Evolutionary conservation across 202 grass and related monocot genomes (phyloP).

Genomic region (Digitaria exilis): DNA sequence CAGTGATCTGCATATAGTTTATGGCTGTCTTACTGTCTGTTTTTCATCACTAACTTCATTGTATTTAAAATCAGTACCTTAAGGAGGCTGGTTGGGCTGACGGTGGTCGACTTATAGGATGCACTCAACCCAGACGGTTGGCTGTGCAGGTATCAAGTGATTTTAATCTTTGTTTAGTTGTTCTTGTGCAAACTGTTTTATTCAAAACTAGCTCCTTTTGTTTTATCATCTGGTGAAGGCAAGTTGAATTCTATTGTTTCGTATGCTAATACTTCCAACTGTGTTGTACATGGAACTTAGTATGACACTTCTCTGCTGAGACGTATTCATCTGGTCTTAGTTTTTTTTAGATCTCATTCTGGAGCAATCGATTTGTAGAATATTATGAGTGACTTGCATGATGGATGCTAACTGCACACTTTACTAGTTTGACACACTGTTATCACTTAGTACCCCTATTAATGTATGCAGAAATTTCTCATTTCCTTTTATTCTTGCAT

Average conservation of each 20-base stretch:
- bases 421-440: neutral
- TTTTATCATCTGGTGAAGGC: neutral
- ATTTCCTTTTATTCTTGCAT: constrained; percentile 22
- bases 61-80: constrained; percentile 64
- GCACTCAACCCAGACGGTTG: constrained; percentile 93
- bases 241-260: neutral
- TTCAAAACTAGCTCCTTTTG: neutral
- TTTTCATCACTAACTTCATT: constrained; percentile 27
- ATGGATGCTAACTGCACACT: constrained; percentile 1
- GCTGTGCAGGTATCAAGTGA: constrained; percentile 79
- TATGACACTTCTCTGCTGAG: constrained; percentile 1
- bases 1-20: neutral
- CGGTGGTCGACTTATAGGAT: constrained; percentile 89
- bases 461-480: neutral
- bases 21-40: neutral
- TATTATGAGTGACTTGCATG: constrained; percentile 17
- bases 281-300: neutral
- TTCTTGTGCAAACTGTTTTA: constrained; percentile 23
- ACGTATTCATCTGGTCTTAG: neutral
- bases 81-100: constrained; percentile 97
- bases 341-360: constrained; percentile 24
- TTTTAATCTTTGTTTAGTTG: constrained; percentile 19
- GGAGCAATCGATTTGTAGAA: constrained; percentile 3
- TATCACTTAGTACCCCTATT: constrained; percentile 19
- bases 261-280: neutral